A percentile compares a stretch with the other conserved stretches of the same genome.
These are phyloP conservation scores for Amanita rubescens DNA, from an alignment of 768 basidiomycete species.

Conservation along the genomic window DNA sequence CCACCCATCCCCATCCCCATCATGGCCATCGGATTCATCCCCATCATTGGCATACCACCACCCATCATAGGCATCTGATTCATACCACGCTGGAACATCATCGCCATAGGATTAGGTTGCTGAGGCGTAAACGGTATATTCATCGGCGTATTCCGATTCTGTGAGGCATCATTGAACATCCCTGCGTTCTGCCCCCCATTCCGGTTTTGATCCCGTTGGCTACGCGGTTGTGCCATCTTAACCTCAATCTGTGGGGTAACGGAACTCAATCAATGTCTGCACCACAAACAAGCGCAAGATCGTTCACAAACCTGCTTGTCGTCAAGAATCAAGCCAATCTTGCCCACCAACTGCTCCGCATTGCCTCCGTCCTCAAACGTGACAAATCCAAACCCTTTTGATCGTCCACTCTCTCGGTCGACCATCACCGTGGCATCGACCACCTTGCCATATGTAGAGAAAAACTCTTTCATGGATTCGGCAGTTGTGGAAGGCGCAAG, in stretches of 20 bases:
- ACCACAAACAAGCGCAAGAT: neutral
- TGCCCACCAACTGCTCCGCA: constrained; percentile 60
- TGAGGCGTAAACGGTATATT: constrained; percentile 24
- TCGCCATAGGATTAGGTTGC: constrained; percentile 40
- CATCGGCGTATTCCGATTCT: constrained; percentile 6
- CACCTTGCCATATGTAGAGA: constrained; percentile 67
- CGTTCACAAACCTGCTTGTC: constrained; percentile 57
- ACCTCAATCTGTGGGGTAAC: constrained; percentile 76
- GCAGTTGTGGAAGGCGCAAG: constrained; percentile 60
- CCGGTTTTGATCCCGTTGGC: constrained; percentile 49
- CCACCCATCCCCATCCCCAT: constrained; percentile 31
- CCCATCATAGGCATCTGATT: constrained; percentile 38
- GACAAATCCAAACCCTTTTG: constrained; percentile 82
- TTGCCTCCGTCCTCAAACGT: constrained; percentile 66
- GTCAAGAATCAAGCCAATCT: constrained; percentile 61
- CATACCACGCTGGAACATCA: constrained; percentile 52
- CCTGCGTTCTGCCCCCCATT: constrained; percentile 14
- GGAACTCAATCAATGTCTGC: no score
- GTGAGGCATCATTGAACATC: constrained; percentile 1
- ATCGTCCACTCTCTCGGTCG: constrained; percentile 65
- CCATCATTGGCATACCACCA: constrained; percentile 27
- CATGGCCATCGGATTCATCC: constrained; percentile 46
- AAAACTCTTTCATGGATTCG: constrained; percentile 65
- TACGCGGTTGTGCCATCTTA: constrained; percentile 71
- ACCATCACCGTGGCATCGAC: constrained; percentile 84